Evolutionary conservation across 352 stramenopile genomes (phyloP), one percentile per base, ranked within the genome.

Genomic region (Pythium angustatum): DNA sequence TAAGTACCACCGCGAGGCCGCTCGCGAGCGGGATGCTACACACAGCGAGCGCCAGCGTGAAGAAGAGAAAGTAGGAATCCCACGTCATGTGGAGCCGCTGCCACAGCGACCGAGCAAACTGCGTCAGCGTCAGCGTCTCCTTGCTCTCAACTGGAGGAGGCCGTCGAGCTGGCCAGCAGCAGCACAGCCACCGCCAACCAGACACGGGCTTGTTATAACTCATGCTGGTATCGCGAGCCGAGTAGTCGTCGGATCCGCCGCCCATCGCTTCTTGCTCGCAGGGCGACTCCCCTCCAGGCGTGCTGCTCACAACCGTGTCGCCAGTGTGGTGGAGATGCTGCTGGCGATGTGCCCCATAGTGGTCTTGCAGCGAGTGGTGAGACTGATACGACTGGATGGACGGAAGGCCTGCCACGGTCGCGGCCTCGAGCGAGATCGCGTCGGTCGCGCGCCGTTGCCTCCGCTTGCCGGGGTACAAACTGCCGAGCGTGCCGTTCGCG

Each of bases 61-160:
- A 64, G 33, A 83, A 78, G 1, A 91, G 51, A n/a, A 79, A 83
- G 31, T 83, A 75, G n/a, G 82, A 90, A 53, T 93, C 79, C 84
- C 84, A 93, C 56, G 85, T 88, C n/a, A 75, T 72, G 43, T 79
- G 61, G 51, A 90, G 69, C 10, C 84, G 81, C 47, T 31, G 71
- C 75, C 76, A 91, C 6, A 90, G 64, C 41, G 78, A 77, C 28
- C 65, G 49, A 9, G 81, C 22, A 38, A 73, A 73, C 22, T 66
- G 57, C n/a, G 27, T 38, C 5, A 54, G 22, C 43, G 64, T 65
- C 57, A 68, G 62, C 7, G 53, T 62, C 30, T 55, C 33, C 27
- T 49, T 65, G 15, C 24, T 34, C 11, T 62, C 43, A 5, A 47
- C 22, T 15, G 38, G 21, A 15, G 26, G 21, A 1, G 33, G 14